Evolutionary conservation across 306 rosid genomes (phyloP).

Genomic region (Vicia villosa): DNA sequence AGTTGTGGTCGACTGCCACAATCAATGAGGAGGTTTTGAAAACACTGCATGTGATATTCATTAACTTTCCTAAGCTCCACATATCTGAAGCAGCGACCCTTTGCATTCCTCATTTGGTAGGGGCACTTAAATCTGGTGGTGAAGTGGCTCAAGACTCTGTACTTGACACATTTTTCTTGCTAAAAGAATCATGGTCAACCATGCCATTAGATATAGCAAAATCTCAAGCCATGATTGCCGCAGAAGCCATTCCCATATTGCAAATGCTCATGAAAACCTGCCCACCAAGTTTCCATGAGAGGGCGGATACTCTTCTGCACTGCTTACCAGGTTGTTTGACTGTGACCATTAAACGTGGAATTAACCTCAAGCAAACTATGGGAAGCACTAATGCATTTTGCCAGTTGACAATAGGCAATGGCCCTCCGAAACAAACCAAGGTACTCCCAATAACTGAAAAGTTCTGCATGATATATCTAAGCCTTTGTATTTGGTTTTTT

Average conservation of each 20-base stretch:
- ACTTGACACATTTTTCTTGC: slow-evolving; percentile 77
- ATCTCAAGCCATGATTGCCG: slow-evolving; percentile 86
- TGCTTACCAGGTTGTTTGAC: slow-evolving; percentile 99
- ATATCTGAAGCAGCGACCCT: slow-evolving; percentile 92
- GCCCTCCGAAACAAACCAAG: slow-evolving; percentile 98
- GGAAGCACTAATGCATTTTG: slow-evolving; percentile 97
- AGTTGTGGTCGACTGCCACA: slow-evolving; percentile 88
- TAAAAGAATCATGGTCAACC: slow-evolving; percentile 91
- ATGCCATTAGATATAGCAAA: slow-evolving; percentile 86
- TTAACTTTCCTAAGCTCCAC: slow-evolving; percentile 93
- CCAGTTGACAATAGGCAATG: slow-evolving; percentile 82
- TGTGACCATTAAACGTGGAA: slow-evolving; percentile 88
- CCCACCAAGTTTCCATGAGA: slow-evolving; percentile 97
- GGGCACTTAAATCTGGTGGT: slow-evolving; percentile 87
- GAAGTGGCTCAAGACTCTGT: slow-evolving; percentile 92
- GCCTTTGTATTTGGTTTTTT: slow-evolving; percentile 11
- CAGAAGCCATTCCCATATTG: slow-evolving; percentile 95
- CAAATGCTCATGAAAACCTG: slow-evolving; percentile 99
- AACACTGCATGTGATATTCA: slow-evolving; percentile 84
- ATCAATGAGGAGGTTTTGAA: slow-evolving; percentile 92
- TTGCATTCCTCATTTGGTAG: slow-evolving; percentile 92
- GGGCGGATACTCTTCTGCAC: slow-evolving; percentile 90
- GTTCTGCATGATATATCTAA: slow-evolving; percentile 27
- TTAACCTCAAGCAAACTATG: slow-evolving; percentile 91
- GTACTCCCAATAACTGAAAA: slow-evolving; percentile 45